Conservation (phyloP, 2,329 filamentous ascomycete genomes). For the Epicoccum nigrum region DNA sequence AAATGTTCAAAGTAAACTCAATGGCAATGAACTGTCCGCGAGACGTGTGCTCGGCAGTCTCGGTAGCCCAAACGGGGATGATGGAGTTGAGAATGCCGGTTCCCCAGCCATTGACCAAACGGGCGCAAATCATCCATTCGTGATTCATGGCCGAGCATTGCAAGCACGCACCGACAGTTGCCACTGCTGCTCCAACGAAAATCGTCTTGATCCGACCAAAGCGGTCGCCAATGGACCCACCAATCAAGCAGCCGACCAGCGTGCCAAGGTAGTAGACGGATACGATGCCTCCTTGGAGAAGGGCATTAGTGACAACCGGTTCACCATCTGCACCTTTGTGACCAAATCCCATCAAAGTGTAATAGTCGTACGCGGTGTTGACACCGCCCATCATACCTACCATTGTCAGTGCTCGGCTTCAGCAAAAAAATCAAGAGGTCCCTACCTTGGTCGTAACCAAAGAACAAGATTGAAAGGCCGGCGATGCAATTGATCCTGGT, state of each 20-base stretch:
- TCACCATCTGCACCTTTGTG: constrained; percentile 33
- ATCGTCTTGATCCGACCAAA: constrained; percentile 39
- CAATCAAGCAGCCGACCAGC: constrained; percentile 32
- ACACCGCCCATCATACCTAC: constrained; percentile 44
- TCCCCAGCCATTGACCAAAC: constrained; percentile 68
- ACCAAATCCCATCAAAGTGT: constrained; percentile 39
- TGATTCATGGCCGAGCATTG: constrained; percentile 71
- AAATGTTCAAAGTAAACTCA: constrained; percentile 76
- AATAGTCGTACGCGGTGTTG: constrained; percentile 41
- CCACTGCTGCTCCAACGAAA: constrained; percentile 33
- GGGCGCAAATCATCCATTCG: constrained; percentile 62
- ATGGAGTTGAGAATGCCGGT: constrained; percentile 75
- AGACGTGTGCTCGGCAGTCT: constrained; percentile 70
- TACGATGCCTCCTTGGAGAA: constrained; percentile 44
- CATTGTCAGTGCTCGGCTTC: not conserved
- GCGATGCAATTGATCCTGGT: constrained; percentile 38
- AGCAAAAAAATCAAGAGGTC: not conserved
- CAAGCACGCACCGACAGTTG: constrained; percentile 60
- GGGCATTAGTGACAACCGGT: constrained; percentile 30
- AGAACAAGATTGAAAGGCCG: constrained; percentile 40
- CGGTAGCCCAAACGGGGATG: constrained; percentile 73
- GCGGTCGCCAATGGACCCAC: constrained; percentile 34
- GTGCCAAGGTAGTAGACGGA: constrained; percentile 42
- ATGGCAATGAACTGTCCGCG: constrained; percentile 73
- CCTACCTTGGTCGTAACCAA: constrained; percentile 32